Percentiles rank a stretch among this genome's conserved stretches.
Conservation (phyloP, 2,329 filamentous ascomycete species). For the Colletotrichum australisinense region DNA sequence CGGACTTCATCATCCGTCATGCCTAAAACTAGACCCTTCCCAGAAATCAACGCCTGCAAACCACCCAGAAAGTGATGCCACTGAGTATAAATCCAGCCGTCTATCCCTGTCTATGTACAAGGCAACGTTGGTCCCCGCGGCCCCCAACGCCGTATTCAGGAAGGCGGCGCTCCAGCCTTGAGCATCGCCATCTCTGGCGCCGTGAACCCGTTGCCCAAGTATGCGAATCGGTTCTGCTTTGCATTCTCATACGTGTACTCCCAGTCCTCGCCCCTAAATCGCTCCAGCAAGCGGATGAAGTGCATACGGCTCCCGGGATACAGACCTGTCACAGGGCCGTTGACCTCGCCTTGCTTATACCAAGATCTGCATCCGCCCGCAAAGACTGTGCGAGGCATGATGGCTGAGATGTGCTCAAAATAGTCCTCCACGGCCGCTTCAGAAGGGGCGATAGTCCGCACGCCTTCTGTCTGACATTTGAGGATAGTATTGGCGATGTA, state of each 20-base stretch:
- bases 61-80: constrained; percentile 17
- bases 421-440: constrained; percentile 62
- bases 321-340: constrained; percentile 60
- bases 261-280: constrained; percentile 63
- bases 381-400: constrained; percentile 67
- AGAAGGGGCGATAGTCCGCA: constrained; percentile 58
- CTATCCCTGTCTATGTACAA: background rate
- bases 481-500: constrained; percentile 61
- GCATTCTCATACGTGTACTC: constrained; percentile 57
- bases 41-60: constrained; percentile 27
- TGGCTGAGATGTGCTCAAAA: constrained; percentile 58
- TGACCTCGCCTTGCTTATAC: constrained; percentile 59
- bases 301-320: constrained; percentile 63
- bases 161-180: constrained; percentile 24
- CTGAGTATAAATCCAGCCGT: background rate
- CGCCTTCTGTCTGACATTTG: constrained; percentile 62
- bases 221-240: constrained; percentile 58
- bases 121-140: background rate
- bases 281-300: constrained; percentile 64
- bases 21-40: background rate
- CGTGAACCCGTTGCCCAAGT: constrained; percentile 65
- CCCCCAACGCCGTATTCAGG: background rate
- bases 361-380: constrained; percentile 59
- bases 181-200: constrained; percentile 49
- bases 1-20: constrained; percentile 3